Evolutionary conservation across 2,329 filamentous ascomycete species (phyloP).

Genomic region (Aspergillus tanneri): DNA sequence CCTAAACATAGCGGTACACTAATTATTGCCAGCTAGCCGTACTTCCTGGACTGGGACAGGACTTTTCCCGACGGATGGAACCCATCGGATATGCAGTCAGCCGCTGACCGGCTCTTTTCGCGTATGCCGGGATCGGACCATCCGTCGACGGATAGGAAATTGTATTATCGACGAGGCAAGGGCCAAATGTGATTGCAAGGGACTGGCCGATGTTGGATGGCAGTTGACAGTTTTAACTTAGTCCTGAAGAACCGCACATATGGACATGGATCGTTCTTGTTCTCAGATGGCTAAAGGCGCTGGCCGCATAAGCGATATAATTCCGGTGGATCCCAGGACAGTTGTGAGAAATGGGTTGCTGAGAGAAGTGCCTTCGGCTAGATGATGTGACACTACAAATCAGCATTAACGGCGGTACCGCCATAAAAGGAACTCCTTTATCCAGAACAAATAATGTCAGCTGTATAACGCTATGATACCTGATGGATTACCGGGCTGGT

Average conservation of each 20-base stretch:
- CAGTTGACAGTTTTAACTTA: conserved; percentile 1
- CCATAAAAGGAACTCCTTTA: no score
- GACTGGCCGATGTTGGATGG: conserved; percentile 5
- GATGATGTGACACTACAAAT: no score
- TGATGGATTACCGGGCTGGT: no score
- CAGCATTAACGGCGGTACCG: no score
- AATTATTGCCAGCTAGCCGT: no score
- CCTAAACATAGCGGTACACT: no score
- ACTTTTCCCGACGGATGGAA: conserved; percentile 11
- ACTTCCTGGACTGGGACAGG: conserved; percentile 9
- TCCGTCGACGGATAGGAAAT: conserved; percentile 6
- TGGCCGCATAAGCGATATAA: no score
- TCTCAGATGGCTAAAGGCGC: conserved; percentile 11
- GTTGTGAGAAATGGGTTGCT: background rate
- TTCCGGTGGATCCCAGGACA: no score
- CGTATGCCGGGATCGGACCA: conserved; percentile 9
- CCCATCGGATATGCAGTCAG: conserved; percentile 6
- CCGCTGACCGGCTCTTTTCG: conserved; percentile 7
- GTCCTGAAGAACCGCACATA: conserved; percentile 9
- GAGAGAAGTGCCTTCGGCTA: no score
- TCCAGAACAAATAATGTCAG: no score
- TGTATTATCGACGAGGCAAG: conserved; percentile 11
- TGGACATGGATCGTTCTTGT: conserved; percentile 12
- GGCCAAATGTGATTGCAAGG: conserved; percentile 1
- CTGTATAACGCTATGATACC: no score